A percentile compares a stretch with the other conserved stretches of the same genome.
Conservation (phyloP, 805 yeast species). For the Maudiozyma barnettii region DNA sequence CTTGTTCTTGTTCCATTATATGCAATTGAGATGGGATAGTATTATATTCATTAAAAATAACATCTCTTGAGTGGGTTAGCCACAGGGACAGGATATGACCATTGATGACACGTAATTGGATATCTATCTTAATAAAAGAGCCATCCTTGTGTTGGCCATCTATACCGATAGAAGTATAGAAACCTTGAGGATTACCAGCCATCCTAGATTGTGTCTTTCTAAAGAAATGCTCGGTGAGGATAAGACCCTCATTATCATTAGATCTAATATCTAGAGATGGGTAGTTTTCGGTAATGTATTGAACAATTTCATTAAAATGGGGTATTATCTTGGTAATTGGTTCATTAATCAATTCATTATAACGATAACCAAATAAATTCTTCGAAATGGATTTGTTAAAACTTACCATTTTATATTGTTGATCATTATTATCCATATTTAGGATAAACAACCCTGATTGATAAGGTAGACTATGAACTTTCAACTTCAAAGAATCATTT, state of each 20-base stretch:
- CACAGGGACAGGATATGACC: constrained; percentile 57
- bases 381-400: constrained; percentile 70
- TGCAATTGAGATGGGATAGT: constrained; percentile 33
- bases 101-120: constrained; percentile 65
- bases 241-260: constrained; percentile 49
- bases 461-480: constrained; percentile 72
- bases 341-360: constrained; percentile 34
- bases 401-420: constrained; percentile 43
- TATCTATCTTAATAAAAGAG: constrained; percentile 53
- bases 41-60: constrained; percentile 23
- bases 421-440: background rate
- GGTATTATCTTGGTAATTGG: constrained; percentile 56
- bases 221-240: constrained; percentile 83
- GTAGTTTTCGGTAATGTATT: constrained; percentile 23
- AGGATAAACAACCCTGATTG: constrained; percentile 78
- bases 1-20: constrained; percentile 11
- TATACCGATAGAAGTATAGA: constrained; percentile 56
- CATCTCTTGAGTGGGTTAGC: constrained; percentile 68
- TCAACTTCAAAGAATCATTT: constrained; percentile 41
- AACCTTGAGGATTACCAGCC: constrained; percentile 35
- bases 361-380: constrained; percentile 62
- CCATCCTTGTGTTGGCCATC: constrained; percentile 66
- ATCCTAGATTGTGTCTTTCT: constrained; percentile 47
- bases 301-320: constrained; percentile 37
- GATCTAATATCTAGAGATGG: constrained; percentile 30